phyloP scores from a whole-genome alignment of 2,329 filamentous ascomycete species.

The Dothiorella sarmentorum region DNA sequence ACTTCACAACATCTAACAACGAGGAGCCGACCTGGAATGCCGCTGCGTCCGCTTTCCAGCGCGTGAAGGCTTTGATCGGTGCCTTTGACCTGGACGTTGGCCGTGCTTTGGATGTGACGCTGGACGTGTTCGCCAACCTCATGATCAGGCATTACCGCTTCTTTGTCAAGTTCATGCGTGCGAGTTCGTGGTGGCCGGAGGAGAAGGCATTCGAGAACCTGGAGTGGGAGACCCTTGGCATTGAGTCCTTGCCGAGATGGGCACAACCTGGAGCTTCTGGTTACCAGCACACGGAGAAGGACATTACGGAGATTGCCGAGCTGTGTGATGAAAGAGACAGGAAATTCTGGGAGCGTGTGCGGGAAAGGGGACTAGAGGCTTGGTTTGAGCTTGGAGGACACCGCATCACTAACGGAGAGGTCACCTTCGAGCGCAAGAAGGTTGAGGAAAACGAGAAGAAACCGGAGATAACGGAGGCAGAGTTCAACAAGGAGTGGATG shows the following conservation, averaged over 20 bases:
- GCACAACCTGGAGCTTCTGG: slow-evolving; percentile 68
- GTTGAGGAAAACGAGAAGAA: slow-evolving; percentile 33
- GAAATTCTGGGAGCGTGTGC: slow-evolving; percentile 78
- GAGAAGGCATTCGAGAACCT: slow-evolving; percentile 54
- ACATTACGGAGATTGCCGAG: slow-evolving; percentile 57
- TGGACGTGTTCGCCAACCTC: slow-evolving; percentile 92
- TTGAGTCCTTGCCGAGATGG: slow-evolving; percentile 77
- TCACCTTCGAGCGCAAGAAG: slow-evolving; percentile 21
- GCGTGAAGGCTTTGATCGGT: slow-evolving; percentile 89
- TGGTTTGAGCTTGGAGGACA: slow-evolving; percentile 86
- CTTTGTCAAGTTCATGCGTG: slow-evolving; percentile 86
- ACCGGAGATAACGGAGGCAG: slow-evolving; percentile 45
- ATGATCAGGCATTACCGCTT: slow-evolving; percentile 91
- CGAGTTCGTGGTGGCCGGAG: slow-evolving; percentile 95
- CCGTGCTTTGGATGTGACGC: slow-evolving; percentile 85
- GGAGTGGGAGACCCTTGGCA: slow-evolving; percentile 47
- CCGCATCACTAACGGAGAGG: slow-evolving; percentile 58
- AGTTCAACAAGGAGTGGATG: slow-evolving; percentile 62
- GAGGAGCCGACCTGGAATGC: slow-evolving; percentile 70
- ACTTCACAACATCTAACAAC: slow-evolving; percentile 81
- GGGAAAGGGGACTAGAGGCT: slow-evolving; percentile 70
- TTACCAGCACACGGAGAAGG: slow-evolving; percentile 64
- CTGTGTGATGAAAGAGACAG: slow-evolving; percentile 65
- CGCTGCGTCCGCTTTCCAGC: slow-evolving; percentile 82
- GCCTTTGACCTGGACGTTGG: slow-evolving; percentile 97